Evolutionary conservation across 257 asterid genomes (phyloP), one percentile per base, ranked within the genome.

Genomic region (Catharanthus roseus): DNA sequence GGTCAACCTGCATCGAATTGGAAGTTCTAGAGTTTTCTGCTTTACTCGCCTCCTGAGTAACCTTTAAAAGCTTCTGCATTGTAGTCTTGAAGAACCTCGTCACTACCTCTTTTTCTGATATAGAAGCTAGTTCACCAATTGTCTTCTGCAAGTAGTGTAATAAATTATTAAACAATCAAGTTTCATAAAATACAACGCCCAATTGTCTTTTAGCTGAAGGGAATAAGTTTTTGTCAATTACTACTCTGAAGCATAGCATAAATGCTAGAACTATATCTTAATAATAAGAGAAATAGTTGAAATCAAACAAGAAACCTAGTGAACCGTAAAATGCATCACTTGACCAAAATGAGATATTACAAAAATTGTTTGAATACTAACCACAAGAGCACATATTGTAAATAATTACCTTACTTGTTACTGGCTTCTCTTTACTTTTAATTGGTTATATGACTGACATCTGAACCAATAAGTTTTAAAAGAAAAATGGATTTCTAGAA

Each of bases 41-140:
- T 73, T 82, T 82, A 58, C 81, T 79, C 61, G 78, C 86, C 74
- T 88, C 85, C 78, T 67, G 76, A 44, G 93, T 89, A 47, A 84
- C 90, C 78, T 74, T 75, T 70, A 86, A 79, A 69, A 95, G 96
- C 80, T 82, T 85, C 67, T 74, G 80, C 99, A 95, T 89, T 60
- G 84, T 82, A 65, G 68, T 78, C 80, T 11, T 66, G 75, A 88
- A 91, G 80, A 88, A 79, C 72, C 72, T 36, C 0, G 88, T 50
- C 71, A 88, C 88, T 67, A 80, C 88, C 74, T 77, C 66, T 73
- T 85, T 89, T 69, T 89, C 95, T 21, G 92, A 80, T 76, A 95
- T 83, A 55, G 96, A 83, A 75, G 97, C 90, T 73, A 95, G 82
- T 73, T 85, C 96, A 34, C 90, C 82, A 69, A 91, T 91, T 74